A percentile compares a stretch with the other conserved stretches of the same genome.
These are phyloP conservation scores for Xerocomus spinulosus DNA, from an alignment of 768 basidiomycete species.

Conservation along the genomic window DNA sequence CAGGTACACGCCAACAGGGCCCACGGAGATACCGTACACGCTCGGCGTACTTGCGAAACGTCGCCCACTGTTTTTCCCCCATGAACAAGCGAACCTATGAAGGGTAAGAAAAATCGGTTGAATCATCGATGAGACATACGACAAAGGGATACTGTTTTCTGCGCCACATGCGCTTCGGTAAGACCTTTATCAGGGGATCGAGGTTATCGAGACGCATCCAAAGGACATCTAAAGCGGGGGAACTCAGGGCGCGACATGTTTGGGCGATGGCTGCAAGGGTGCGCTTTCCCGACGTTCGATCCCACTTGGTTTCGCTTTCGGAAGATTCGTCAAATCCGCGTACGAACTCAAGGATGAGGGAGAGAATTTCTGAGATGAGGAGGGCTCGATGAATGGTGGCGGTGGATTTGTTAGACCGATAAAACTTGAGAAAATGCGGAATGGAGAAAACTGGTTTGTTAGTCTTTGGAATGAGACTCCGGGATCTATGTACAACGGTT, in stretches of 20 bases:
- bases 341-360: slow-evolving; percentile 20
- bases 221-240: slow-evolving; percentile 23
- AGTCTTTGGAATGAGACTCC: neutral
- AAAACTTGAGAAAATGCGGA: neutral
- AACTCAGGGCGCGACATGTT: slow-evolving; percentile 23
- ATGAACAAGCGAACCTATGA: slow-evolving; percentile 22
- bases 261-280: slow-evolving; percentile 26
- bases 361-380: slow-evolving; percentile 20
- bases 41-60: slow-evolving; percentile 22
- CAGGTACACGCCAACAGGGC: slow-evolving; percentile 18
- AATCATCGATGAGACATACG: slow-evolving; percentile 10
- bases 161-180: slow-evolving; percentile 25
- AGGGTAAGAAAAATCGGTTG: neutral
- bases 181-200: slow-evolving; percentile 24
- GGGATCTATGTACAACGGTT: neutral
- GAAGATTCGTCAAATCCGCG: slow-evolving; percentile 18
- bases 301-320: slow-evolving; percentile 14
- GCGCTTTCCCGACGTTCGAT: slow-evolving; percentile 14
- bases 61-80: slow-evolving; percentile 25
- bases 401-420: neutral
- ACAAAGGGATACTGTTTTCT: slow-evolving; percentile 19
- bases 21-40: slow-evolving; percentile 23
- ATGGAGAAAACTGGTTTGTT: neutral
- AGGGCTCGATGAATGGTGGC: slow-evolving; percentile 20
- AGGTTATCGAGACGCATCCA: slow-evolving; percentile 28